Percentiles rank a stretch among this genome's conserved stretches.
phyloP scores from a whole-genome alignment of 176 grass and related monocot species.

The Neostapfia colusana region DNA sequence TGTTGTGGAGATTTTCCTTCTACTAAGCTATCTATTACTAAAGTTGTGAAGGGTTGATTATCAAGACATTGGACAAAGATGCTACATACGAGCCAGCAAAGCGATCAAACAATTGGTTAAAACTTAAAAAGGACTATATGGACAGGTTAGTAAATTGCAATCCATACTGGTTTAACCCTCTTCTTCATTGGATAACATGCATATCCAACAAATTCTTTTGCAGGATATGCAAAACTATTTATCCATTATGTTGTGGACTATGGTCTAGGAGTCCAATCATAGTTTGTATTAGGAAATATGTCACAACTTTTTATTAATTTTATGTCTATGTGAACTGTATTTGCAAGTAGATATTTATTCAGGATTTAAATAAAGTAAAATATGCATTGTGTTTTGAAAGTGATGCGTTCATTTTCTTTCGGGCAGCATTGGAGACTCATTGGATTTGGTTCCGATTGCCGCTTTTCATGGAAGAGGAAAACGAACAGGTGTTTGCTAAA shows the following conservation, averaged over 20 bases:
- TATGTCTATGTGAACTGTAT: not conserved
- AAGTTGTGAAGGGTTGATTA: constrained; percentile 99
- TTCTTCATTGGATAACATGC: constrained; percentile 16
- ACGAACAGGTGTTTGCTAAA: constrained; percentile 59
- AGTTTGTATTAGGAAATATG: constrained; percentile 6
- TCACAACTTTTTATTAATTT: not conserved
- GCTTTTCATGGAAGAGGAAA: constrained; percentile 89
- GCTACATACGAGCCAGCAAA: constrained; percentile 97
- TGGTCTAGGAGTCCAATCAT: not conserved
- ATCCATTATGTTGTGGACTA: constrained; percentile 5
- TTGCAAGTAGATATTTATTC: not conserved
- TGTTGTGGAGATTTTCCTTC: not conserved
- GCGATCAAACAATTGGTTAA: constrained; percentile 98
- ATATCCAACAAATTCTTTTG: constrained; percentile 4
- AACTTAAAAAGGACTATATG: constrained; percentile 99
- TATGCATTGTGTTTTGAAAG: constrained; percentile 15
- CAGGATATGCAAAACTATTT: not conserved
- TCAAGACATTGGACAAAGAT: constrained; percentile 97
- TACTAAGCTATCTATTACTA: constrained; percentile 37
- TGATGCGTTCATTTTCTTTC: constrained; percentile 18
- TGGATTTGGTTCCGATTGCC: constrained; percentile 96
- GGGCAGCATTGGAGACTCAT: constrained; percentile 81
- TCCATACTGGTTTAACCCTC: constrained; percentile 5
- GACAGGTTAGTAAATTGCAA: constrained; percentile 70
- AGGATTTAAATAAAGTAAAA: not conserved